Conservation (phyloP, 2,329 filamentous ascomycete genomes). For the Penicillium thymicola region DNA sequence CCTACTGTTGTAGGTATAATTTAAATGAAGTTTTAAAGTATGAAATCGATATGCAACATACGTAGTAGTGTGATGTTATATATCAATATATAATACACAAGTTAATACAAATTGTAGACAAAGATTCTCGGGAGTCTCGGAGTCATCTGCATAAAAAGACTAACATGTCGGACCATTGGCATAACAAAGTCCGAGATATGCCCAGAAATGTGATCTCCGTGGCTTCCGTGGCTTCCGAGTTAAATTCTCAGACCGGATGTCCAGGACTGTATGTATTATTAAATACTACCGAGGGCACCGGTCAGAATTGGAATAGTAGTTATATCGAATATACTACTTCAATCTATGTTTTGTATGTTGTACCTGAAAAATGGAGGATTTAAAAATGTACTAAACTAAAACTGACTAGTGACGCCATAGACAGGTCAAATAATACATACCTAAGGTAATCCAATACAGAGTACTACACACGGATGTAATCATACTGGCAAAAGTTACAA, state of each 20-base stretch:
- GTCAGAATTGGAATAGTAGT: not conserved
- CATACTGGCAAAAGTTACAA: not conserved
- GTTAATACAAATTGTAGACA: not conserved
- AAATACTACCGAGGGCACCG: not conserved
- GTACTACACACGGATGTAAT: not conserved
- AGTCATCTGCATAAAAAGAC: not conserved
- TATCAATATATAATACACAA: not conserved
- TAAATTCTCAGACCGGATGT: constrained; percentile 5
- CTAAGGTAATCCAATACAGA: not conserved
- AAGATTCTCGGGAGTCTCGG: not conserved
- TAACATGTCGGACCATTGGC: constrained; percentile 1
- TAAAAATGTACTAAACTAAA: not conserved
- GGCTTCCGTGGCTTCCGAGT: constrained; percentile 28
- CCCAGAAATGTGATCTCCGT: constrained; percentile 20
- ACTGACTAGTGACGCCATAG: constrained; percentile 29
- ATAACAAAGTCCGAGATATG: constrained; percentile 10
- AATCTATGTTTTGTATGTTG: no score
- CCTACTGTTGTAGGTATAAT: not conserved
- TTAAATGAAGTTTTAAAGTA: not conserved
- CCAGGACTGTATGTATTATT: not conserved
- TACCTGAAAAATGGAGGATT: not conserved
- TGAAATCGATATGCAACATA: not conserved
- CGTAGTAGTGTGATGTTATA: not conserved
- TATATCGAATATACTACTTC: not conserved
- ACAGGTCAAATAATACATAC: constrained; percentile 4